These are phyloP conservation scores for Penicillium sp. DNA, from an alignment of 2,329 filamentous ascomycete genomes.

Conservation along the genomic window DNA sequence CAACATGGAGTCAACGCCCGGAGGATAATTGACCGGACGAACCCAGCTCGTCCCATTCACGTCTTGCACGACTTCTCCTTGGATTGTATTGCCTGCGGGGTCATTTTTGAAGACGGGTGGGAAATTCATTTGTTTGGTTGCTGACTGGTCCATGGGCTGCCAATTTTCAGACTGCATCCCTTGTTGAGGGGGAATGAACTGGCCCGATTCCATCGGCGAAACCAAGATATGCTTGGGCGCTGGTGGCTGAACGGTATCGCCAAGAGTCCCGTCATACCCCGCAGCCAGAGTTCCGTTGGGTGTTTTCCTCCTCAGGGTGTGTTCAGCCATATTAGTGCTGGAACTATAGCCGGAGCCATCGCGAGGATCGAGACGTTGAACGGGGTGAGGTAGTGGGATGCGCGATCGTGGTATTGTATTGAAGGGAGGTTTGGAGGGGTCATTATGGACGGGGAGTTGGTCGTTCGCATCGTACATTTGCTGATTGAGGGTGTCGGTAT, in stretches of 20 bases:
- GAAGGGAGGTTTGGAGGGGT: conserved; percentile 21
- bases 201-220: conserved; percentile 46
- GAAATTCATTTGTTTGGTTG: conserved; percentile 31
- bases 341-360: conserved; percentile 21
- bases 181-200: conserved; percentile 25
- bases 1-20: conserved; percentile 54
- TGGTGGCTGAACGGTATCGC: conserved; percentile 57
- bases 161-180: conserved; percentile 28
- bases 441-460: conserved; percentile 20
- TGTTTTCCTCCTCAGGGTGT: conserved; percentile 81
- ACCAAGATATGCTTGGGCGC: conserved; percentile 76
- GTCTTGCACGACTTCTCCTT: conserved; percentile 27
- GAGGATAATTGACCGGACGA: conserved; percentile 38
- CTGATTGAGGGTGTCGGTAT: conserved; percentile 24
- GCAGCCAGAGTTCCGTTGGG: conserved; percentile 87
- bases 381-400: conserved; percentile 33
- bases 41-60: conserved; percentile 36
- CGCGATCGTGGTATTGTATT: conserved; percentile 27
- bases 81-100: conserved; percentile 18
- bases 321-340: conserved; percentile 44
- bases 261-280: conserved; percentile 76
- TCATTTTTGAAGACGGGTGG: conserved; percentile 35
- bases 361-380: conserved; percentile 30
- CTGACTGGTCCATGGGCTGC: conserved; percentile 26
- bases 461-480: conserved; percentile 27